Evolutionary conservation across 108 stramenopile species (phyloP).

Genomic region (Bacterosira constricta): DNA sequence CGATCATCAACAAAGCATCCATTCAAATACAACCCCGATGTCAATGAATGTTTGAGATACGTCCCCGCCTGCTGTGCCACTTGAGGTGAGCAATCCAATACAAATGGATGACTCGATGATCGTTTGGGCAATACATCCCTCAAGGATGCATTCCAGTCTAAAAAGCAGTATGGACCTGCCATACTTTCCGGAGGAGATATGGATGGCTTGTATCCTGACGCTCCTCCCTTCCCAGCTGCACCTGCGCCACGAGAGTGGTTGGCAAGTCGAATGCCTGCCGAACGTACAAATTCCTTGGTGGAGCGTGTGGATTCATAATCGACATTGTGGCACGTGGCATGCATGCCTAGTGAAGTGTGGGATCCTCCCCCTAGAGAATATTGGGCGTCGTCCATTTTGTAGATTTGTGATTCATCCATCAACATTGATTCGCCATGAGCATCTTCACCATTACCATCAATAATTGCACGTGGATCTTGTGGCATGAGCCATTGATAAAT

Average conservation of each 20-base stretch:
- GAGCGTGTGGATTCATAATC: constrained; percentile 77
- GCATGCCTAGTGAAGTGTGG: constrained; percentile 47
- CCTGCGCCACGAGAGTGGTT: constrained; percentile 46
- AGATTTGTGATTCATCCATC: constrained; percentile 6
- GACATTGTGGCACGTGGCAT: constrained; percentile 60
- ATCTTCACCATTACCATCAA: neutral
- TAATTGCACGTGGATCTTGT: constrained; percentile 21
- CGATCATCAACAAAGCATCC: constrained; percentile 54
- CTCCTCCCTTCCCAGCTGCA: constrained; percentile 9
- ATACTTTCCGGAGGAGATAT: constrained; percentile 35
- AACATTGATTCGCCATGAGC: neutral
- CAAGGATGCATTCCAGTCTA: constrained; percentile 70
- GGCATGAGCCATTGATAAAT: constrained; percentile 45
- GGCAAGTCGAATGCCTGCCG: constrained; percentile 52
- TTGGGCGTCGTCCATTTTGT: constrained; percentile 24
- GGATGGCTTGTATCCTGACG: constrained; percentile 25
- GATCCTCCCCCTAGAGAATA: constrained; percentile 23
- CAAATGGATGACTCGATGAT: constrained; percentile 62
- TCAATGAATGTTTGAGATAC: constrained; percentile 63
- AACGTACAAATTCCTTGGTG: constrained; percentile 71
- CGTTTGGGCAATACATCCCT: constrained; percentile 74
- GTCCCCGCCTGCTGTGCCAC: constrained; percentile 68
- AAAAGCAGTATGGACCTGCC: constrained; percentile 58
- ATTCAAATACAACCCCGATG: constrained; percentile 61
- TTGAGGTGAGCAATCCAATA: constrained; percentile 72